phyloP scores from a whole-genome alignment of 306 rosid species.

The Canavalia ensiformis region DNA sequence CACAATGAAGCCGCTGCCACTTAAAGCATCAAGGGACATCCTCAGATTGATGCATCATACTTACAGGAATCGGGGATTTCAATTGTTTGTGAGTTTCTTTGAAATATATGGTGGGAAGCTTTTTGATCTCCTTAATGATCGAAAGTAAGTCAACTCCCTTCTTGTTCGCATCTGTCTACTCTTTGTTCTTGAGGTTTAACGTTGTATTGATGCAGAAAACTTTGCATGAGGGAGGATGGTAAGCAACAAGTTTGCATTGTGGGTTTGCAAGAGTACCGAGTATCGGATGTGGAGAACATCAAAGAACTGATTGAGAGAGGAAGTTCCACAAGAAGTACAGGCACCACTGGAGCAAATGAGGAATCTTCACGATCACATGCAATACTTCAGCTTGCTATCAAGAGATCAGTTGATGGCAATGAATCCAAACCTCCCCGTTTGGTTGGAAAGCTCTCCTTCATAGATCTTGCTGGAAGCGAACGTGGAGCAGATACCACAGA shows the following conservation, averaged over 20 bases:
- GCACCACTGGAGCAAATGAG: conserved; percentile 99
- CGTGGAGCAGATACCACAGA: conserved; percentile 99
- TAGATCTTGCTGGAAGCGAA: conserved; percentile 99
- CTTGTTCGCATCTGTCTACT: conserved; percentile 24
- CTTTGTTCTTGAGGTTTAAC: conserved; percentile 42
- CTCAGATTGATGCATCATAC: conserved; percentile 97
- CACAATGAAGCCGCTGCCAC: conserved; percentile 97
- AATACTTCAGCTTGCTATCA: conserved; percentile 96
- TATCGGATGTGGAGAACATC: conserved; percentile 94
- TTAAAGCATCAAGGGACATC: conserved; percentile 95
- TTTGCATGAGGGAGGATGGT: conserved; percentile 99
- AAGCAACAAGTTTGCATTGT: conserved; percentile 98
- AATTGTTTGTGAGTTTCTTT: conserved; percentile 94
- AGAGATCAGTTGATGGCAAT: conserved; percentile 82
- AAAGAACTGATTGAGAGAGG: conserved; percentile 96
- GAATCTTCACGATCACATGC: conserved; percentile 99
- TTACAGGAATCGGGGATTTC: conserved; percentile 90
- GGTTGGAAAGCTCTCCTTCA: conserved; percentile 97
- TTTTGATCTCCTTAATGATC: conserved; percentile 93
- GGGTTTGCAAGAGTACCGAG: conserved; percentile 95
- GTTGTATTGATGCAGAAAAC: conserved; percentile 73
- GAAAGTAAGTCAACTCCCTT: conserved; percentile 71
- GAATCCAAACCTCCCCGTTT: conserved; percentile 91
- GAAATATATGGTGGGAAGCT: conserved; percentile 99
- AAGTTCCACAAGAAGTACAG: conserved; percentile 92